Conservation (phyloP, 78 protist species). For the Abeoforma whisleri region DNA sequence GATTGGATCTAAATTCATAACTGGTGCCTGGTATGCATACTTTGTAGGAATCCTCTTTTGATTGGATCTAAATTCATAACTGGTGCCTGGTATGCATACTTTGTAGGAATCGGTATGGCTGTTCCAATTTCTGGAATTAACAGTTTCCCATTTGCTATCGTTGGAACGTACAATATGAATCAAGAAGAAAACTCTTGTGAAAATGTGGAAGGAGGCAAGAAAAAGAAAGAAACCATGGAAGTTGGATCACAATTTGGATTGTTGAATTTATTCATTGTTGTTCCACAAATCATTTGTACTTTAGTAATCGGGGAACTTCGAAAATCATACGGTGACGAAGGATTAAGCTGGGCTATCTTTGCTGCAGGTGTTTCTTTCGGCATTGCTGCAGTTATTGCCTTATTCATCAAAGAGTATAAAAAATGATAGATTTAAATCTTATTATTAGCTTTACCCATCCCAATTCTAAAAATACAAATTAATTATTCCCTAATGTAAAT, state of each 20-base stretch:
- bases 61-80: not conserved
- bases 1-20: too few relatives aligned
- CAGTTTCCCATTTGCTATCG: conserved; percentile 5
- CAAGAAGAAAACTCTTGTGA: too few relatives aligned
- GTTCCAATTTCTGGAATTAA: conserved; percentile 11
- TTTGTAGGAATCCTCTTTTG: not conserved
- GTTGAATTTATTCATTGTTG: not conserved
- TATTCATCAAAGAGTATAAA: conserved; percentile 8
- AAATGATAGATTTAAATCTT: too few relatives aligned
- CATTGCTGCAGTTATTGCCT: conserved; percentile 10
- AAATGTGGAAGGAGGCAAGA: too few relatives aligned
- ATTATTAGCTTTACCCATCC: too few relatives aligned
- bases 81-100: not conserved
- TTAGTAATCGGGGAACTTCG: not conserved
- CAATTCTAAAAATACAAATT: too few relatives aligned
- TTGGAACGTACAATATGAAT: not conserved
- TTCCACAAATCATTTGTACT: not conserved
- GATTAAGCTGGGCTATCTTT: too few relatives aligned
- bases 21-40: too few relatives aligned
- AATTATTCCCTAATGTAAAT: too few relatives aligned
- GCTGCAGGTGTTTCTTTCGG: conserved; percentile 16
- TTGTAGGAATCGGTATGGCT: not conserved
- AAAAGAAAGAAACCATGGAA: not conserved
- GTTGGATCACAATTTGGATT: conserved; percentile 3
- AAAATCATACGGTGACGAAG: not conserved